phyloP scores from a whole-genome alignment of 2,329 filamentous ascomycete genomes.

The Fusarium nanum region DNA sequence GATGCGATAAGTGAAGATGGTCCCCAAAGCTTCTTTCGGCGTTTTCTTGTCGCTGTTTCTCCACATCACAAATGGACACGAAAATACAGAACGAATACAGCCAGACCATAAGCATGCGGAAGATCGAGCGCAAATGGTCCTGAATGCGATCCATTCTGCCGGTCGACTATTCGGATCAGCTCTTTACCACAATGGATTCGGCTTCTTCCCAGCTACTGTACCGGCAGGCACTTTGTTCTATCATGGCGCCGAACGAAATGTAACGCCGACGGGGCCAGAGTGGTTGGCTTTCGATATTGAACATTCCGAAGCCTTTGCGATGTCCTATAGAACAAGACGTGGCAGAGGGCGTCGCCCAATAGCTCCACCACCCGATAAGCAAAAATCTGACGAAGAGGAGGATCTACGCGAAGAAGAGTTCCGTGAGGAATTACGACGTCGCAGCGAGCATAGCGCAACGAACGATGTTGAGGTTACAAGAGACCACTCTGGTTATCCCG shows the following conservation, averaged over 20 bases:
- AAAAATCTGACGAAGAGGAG: not conserved
- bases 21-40: constrained; percentile 22
- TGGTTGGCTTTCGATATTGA: constrained; percentile 84
- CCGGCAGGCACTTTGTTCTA: constrained; percentile 74
- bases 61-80: constrained; percentile 3
- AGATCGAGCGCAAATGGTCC: constrained; percentile 72
- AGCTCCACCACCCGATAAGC: not conserved
- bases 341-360: not conserved
- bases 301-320: constrained; percentile 75
- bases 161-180: constrained; percentile 81
- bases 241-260: constrained; percentile 65
- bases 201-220: constrained; percentile 73
- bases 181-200: constrained; percentile 80
- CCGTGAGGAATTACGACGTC: constrained; percentile 25
- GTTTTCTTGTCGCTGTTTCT: constrained; percentile 29
- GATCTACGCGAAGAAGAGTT: not conserved
- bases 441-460: not conserved
- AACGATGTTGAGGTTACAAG: not conserved
- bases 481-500: constrained; percentile 3
- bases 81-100: constrained; percentile 38
- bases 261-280: constrained; percentile 66
- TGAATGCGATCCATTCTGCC: constrained; percentile 78
- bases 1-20: constrained; percentile 18
- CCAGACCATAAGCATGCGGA: constrained; percentile 55
- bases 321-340: constrained; percentile 27